A percentile compares a stretch with the other conserved stretches of the same genome.
These are phyloP conservation scores for Medicago arabica DNA, from an alignment of 306 rosid genomes.

Conservation along the genomic window DNA sequence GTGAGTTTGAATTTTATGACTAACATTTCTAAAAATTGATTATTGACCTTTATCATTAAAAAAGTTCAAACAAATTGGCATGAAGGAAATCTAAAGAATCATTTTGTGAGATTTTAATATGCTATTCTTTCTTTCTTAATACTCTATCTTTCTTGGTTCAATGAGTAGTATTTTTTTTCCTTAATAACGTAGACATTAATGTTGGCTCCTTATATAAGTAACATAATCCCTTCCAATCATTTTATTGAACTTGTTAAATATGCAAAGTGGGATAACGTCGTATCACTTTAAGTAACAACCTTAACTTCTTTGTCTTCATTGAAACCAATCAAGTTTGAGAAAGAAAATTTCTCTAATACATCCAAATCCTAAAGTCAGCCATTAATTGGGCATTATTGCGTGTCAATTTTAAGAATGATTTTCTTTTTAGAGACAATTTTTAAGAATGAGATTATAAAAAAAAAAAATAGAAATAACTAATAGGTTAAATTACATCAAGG, in stretches of 20 bases:
- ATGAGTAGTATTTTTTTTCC: background rate
- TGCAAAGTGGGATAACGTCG: constrained; percentile 44
- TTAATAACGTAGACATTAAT: background rate
- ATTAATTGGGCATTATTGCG: too few species aligned
- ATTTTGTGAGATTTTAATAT: constrained; percentile 4
- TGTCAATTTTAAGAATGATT: too few species aligned
- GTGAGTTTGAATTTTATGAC: background rate
- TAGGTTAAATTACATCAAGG: too few species aligned
- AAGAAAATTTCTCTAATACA: constrained; percentile 35
- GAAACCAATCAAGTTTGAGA: constrained; percentile 43
- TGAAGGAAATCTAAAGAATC: constrained; percentile 29
- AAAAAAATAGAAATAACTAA: too few species aligned
- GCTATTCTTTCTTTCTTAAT: constrained; percentile 4
- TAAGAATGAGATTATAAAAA: too few species aligned
- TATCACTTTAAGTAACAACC: constrained; percentile 43
- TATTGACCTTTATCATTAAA: background rate
- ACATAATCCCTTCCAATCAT: constrained; percentile 39
- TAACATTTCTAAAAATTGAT: too few species aligned
- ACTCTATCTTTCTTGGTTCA: constrained; percentile 18
- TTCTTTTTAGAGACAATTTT: too few species aligned
- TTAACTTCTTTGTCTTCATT: constrained; percentile 40
- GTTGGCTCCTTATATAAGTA: constrained; percentile 38
- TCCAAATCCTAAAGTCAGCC: constrained; percentile 33
- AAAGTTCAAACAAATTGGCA: constrained; percentile 39
- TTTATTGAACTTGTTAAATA: constrained; percentile 40